Percentiles rank a stretch among this genome's conserved stretches.
Conservation (phyloP, 345 rosid species). For the Turritis glabra region DNA sequence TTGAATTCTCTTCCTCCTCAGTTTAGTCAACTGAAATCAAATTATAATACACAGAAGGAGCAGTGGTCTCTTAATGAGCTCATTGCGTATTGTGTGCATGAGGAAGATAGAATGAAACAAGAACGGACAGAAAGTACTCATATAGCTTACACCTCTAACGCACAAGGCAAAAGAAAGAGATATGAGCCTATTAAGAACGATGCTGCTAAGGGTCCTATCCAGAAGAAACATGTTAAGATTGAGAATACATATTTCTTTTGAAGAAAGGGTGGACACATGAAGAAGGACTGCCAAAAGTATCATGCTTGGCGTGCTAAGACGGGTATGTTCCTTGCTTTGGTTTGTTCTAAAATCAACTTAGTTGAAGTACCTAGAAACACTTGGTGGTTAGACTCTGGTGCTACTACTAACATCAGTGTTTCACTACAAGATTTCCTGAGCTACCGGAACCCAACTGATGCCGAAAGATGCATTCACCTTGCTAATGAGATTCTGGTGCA, state of each 20-base stretch:
- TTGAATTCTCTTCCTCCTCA: too few species aligned
- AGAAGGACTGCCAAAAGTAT: not conserved
- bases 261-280: not conserved
- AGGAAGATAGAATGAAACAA: too few species aligned
- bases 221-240: not conserved
- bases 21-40: too few species aligned
- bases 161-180: not conserved
- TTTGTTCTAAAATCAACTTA: not conserved
- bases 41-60: too few species aligned
- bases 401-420: not conserved
- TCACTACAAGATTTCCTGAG: not conserved
- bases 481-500: not conserved
- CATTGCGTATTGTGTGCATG: too few species aligned
- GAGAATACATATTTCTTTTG: not conserved
- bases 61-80: too few species aligned
- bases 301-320: not conserved
- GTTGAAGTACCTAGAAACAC: not conserved
- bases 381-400: not conserved
- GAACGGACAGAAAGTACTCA: too few species aligned
- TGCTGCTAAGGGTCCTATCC: not conserved
- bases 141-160: too few species aligned
- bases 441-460: not conserved
- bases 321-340: not conserved
- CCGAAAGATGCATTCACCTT: constrained; percentile 5
- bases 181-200: not conserved